Conservation (phyloP, 192 early-diverging fungal genomes). For the Lobosporangium transversale region DNA sequence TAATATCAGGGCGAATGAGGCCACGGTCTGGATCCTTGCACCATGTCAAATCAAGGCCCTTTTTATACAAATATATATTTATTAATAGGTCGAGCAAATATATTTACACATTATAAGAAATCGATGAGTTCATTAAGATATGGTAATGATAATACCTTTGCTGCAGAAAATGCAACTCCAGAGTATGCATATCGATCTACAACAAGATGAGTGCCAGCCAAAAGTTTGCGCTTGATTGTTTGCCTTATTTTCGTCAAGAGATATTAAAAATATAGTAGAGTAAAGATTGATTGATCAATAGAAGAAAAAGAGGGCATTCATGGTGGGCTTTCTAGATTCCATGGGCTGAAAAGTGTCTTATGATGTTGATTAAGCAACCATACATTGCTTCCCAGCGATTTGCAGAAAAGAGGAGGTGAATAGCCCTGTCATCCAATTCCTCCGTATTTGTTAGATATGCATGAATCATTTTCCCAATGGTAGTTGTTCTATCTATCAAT, state of each 20-base stretch:
- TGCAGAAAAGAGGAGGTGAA: constrained; percentile 95
- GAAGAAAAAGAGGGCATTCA: too few species aligned
- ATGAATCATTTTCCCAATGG: constrained; percentile 93
- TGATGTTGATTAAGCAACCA: not conserved
- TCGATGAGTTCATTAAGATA: not conserved
- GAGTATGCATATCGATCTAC: constrained; percentile 97
- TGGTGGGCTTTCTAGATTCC: too few species aligned
- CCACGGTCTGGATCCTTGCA: constrained; percentile 89
- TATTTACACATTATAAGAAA: constrained; percentile 1
- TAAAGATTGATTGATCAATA: too few species aligned
- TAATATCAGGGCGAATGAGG: constrained; percentile 84
- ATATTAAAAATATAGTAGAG: not conserved
- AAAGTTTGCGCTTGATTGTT: constrained; percentile 67
- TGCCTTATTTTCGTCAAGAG: constrained; percentile 50
- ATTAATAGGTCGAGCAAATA: not conserved
- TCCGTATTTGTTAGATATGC: constrained; percentile 76
- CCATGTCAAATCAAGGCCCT: constrained; percentile 87
- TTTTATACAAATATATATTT: not conserved
- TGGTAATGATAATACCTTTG: constrained; percentile 68
- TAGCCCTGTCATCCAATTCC: constrained; percentile 81
- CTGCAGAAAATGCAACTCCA: constrained; percentile 90
- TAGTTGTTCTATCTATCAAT: constrained; percentile 80
- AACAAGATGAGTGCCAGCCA: constrained; percentile 77
- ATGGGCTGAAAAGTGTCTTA: too few species aligned
- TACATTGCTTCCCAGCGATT: constrained; percentile 96